Conservation (phyloP, 345 rosid genomes). For the Citrus cavaleriei region DNA sequence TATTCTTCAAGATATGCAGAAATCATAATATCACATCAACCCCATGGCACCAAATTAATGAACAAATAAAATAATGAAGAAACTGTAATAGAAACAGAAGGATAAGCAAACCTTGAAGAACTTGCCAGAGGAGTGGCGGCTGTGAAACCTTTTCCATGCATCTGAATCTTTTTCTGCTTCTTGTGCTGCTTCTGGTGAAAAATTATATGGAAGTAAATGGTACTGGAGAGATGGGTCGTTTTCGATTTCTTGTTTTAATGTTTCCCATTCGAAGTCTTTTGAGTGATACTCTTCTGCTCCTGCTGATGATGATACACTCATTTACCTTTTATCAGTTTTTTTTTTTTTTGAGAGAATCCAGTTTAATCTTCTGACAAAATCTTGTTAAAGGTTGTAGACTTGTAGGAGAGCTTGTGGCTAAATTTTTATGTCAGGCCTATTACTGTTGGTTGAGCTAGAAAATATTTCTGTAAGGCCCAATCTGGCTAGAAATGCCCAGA, state of each 20-base stretch:
- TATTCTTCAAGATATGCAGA: too few species aligned
- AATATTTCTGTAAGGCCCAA: neutral
- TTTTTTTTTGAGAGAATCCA: neutral
- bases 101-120: conserved; percentile 70
- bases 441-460: neutral
- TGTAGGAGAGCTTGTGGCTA: neutral
- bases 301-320: conserved; percentile 12
- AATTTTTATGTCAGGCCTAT: neutral
- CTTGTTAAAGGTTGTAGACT: neutral
- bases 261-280: conserved; percentile 84
- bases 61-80: neutral
- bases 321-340: neutral
- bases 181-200: conserved; percentile 1
- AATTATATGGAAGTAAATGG: conserved; percentile 50
- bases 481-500: neutral
- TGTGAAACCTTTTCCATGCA: conserved; percentile 73
- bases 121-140: conserved; percentile 73
- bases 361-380: neutral
- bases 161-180: conserved; percentile 24
- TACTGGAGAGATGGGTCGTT: conserved; percentile 49
- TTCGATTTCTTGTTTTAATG: conserved; percentile 48
- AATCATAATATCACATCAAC: neutral
- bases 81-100: neutral
- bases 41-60: neutral
- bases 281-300: conserved; percentile 72